Percentiles rank a stretch among this genome's conserved stretches.
Conservation (phyloP, 495 filamentous ascomycete species). For the Aspergillus hancockii region DNA sequence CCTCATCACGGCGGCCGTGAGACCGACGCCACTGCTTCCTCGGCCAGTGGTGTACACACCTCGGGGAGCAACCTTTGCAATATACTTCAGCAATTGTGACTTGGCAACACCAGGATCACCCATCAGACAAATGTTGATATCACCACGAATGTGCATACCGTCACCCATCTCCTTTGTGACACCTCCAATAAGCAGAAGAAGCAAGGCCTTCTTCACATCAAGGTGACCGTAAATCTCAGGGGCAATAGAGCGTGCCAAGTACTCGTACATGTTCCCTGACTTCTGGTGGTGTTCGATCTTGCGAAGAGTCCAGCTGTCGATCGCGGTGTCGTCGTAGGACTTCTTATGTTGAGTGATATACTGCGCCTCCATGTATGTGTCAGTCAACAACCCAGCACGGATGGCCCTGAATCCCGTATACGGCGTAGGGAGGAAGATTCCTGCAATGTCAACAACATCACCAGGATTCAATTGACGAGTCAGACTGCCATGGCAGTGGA, state of each 20-base stretch:
- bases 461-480: slow-evolving; percentile 88
- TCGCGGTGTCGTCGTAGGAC: slow-evolving; percentile 83
- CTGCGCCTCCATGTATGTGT: slow-evolving; percentile 96
- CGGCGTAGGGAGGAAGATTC: slow-evolving; percentile 94
- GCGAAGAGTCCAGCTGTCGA: slow-evolving; percentile 72
- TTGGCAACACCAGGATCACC: slow-evolving; percentile 99
- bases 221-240: slow-evolving; percentile 96
- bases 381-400: slow-evolving; percentile 88
- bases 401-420: slow-evolving; percentile 98
- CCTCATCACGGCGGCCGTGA: slow-evolving; percentile 97
- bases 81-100: slow-evolving; percentile 96
- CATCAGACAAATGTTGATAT: slow-evolving; percentile 99
- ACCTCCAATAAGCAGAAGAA: slow-evolving; percentile 91
- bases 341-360: slow-evolving; percentile 95
- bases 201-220: slow-evolving; percentile 96
- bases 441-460: slow-evolving; percentile 88
- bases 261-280: slow-evolving; percentile 91
- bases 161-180: slow-evolving; percentile 97
- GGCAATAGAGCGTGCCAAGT: slow-evolving; percentile 90
- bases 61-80: slow-evolving; percentile 94
- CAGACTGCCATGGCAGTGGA: slow-evolving; percentile 85
- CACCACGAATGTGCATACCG: slow-evolving; percentile 96
- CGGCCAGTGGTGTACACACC: slow-evolving; percentile 98
- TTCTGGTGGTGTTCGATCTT: slow-evolving; percentile 80
- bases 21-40: slow-evolving; percentile 92